Evolutionary conservation across 129 eudicot species (phyloP), one percentile per base, ranked within the genome.

Genomic region (Chrysanthemum seticuspe): DNA sequence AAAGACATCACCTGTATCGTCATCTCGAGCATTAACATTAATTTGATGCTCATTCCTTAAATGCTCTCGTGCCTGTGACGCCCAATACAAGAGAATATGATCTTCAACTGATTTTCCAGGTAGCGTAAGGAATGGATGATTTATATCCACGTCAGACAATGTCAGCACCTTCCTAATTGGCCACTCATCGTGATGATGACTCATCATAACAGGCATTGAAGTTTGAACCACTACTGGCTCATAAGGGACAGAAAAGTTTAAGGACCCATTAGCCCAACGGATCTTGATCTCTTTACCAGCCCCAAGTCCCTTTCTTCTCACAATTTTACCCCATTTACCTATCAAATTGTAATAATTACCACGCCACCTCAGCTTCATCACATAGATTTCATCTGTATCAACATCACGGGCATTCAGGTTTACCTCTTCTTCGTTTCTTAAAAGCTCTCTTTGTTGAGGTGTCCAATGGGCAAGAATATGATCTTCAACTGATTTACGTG

Each of bases 241-340:
- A 51, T 87, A 81, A 0, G 90, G 96, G 74, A 90, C 86, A 3
- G 92, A 90, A 60, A 90, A 90, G 78, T 87, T 79, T 29, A 90
- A 70, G 81, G 87, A 90, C 11, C 88, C 89, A 18, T 87, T 90
- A 25, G 85, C 81, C 96, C 96, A 90, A 9, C 96, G 77, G 54
- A 90, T 60, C 65, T 86, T 90, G 65, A 90, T 90, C 79, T 90
- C 96, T 70, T 90, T 75, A 23, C 70, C 70, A n/a, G 45, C 70
- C 14, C 70, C 70, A 36, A 65, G 52, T 16, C 70, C 70, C 52
- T 87, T 90, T 47, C 86, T 87, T 62, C 89, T 82, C 27, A 90
- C 71, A 62, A 90, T 90, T 73, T 85, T 87, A 29, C 88, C 96
- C 96, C 96, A 90, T 65, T 90, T 90, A 61, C 96, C 93, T 23